Base-by-base conservation (phyloP, 805 yeast genomes). In the Nakazawaea wyomingensis region DNA sequence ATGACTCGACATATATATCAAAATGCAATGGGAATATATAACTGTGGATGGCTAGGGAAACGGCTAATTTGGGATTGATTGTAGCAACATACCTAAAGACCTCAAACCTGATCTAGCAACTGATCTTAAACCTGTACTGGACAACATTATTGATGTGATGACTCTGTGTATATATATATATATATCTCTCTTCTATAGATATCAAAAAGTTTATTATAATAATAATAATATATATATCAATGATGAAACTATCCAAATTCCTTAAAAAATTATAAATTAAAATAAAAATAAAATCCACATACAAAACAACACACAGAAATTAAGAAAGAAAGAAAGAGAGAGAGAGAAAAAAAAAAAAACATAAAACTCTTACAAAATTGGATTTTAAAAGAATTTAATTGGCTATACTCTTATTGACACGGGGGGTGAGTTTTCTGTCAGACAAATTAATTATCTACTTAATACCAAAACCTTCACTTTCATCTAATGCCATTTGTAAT, bases 381-480 rank as follows among this genome's bases (percentile, higher is more conserved):
- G 31, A 34, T 9, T 44, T 44, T 44, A 30, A n/a, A 20, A 33
- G 40, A 44, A 30, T 44, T 35, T 39, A 11, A 44, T 44, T 44
- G 47, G 47, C 43, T 39, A 17, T 17, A 28, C 14, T n/a, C n/a
- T 11, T 21, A 29, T 22, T 17, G 14, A 19, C 34, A 42, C 35
- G 34, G 8, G 32, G 19, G n/a, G n/a, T n/a, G n/a, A n/a, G n/a
- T n/a, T n/a, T 7, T 27, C 36, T 33, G 44, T 13, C 38, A 35
- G 22, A 16, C 37, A 9, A 31, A 16, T 18, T 31, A 31, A 16
- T 8, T 31, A 31, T 5, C 19, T 29, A 41, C 21, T 43, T 43
- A 16, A 43, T 37, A 11, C 93, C 96, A 68, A 91, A 93, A 1
- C 96, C 98, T 48, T 85, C 83, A 48, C 89, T 80, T 56, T 84